Evolutionary conservation across 192 early-diverging fungal species (phyloP).

Genomic region (Backusella luteola): DNA sequence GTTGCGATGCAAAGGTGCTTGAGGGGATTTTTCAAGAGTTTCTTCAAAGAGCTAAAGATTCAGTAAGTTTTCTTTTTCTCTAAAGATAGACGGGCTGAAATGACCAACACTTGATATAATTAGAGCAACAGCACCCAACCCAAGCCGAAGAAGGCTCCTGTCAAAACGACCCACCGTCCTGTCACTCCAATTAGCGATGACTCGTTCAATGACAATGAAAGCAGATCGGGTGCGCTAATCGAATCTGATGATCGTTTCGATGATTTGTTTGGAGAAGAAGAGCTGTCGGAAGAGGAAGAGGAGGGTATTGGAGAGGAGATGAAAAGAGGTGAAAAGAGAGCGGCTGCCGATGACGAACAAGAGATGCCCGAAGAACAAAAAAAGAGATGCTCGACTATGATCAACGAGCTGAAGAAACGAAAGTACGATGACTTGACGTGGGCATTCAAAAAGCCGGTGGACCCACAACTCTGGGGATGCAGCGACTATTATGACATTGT

Average conservation of each 20-base stretch:
- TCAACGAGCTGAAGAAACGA: slow-evolving; percentile 28
- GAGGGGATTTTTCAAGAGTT: slow-evolving; percentile 62
- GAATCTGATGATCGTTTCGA: neutral
- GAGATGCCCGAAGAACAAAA: slow-evolving; percentile 21
- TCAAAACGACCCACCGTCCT: neutral
- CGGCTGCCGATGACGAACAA: neutral
- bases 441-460: slow-evolving; percentile 82
- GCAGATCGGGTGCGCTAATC: neutral
- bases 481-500: slow-evolving; percentile 79
- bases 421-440: slow-evolving; percentile 14
- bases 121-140: neutral
- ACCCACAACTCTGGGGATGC: slow-evolving; percentile 74
- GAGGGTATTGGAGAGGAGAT: neutral
- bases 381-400: slow-evolving; percentile 18
- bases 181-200: neutral
- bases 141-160: neutral
- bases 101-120: too few species aligned
- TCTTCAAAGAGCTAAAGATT: slow-evolving; percentile 58
- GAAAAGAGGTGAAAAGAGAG: neutral
- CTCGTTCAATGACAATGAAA: neutral
- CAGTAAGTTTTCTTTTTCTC: slow-evolving; percentile 19
- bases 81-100: neutral
- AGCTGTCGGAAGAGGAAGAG: neutral
- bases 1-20: slow-evolving; percentile 60
- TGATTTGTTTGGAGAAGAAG: neutral